phyloP scores from a whole-genome alignment of 306 rosid species.

The Sophora flavescens region DNA sequence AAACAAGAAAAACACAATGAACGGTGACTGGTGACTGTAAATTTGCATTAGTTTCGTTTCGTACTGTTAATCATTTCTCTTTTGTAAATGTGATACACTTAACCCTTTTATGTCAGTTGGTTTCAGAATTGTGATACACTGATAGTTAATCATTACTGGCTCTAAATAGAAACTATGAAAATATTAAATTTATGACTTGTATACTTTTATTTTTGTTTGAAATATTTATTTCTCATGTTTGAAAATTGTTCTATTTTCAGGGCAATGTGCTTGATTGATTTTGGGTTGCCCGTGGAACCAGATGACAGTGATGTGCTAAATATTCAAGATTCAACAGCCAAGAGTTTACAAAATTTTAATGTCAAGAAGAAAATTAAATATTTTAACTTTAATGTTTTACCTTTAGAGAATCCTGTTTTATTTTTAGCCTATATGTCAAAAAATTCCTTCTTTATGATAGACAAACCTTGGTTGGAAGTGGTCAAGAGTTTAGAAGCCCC shows the following conservation, averaged over 20 bases:
- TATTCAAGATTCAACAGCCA: slow-evolving; percentile 59
- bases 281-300: slow-evolving; percentile 78
- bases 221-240: slow-evolving; percentile 41
- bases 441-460: slow-evolving; percentile 72
- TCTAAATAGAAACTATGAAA: neutral
- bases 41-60: no score
- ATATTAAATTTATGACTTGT: neutral
- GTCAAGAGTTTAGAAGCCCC: slow-evolving; percentile 71
- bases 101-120: neutral
- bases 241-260: slow-evolving; percentile 53
- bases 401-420: slow-evolving; percentile 74
- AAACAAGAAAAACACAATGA: no score
- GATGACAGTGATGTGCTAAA: slow-evolving; percentile 62
- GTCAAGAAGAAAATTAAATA: slow-evolving; percentile 64
- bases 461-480: slow-evolving; percentile 94
- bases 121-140: slow-evolving; percentile 14
- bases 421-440: slow-evolving; percentile 79
- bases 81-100: slow-evolving; percentile 13
- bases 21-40: no score
- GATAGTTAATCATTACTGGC: neutral
- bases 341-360: slow-evolving; percentile 55
- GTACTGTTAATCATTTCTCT: neutral
- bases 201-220: neutral
- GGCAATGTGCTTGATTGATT: slow-evolving; percentile 97
- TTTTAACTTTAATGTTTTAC: slow-evolving; percentile 69